Base-by-base conservation (phyloP, 1,284 basidiomycete species). In the Rhizopogon parksii region DNA sequence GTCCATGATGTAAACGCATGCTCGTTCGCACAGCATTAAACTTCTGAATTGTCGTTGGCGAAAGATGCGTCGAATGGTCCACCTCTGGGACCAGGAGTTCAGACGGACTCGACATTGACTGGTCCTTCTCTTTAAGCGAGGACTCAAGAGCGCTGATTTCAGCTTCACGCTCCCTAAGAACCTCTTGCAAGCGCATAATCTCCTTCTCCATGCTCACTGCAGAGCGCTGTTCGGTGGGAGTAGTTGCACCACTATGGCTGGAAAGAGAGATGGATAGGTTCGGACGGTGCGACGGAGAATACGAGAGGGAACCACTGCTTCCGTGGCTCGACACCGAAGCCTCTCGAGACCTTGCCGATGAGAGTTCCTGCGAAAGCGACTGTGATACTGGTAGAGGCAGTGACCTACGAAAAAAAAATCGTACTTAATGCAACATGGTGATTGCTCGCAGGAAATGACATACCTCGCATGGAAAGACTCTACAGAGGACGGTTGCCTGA, bases 281-380 rank as follows among this genome's bases (percentile, higher is more conserved):
- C 17, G 79, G 78, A n/a, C 77, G 74, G 56, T 67, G 45, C 4
- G 77, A 77, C 2, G 77, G 74, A 30, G 80, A 80, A 60, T 80
- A 74, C 32, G 73, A 68, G 49, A 70, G 47, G 11, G 80, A 80
- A 58, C 79, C 80, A 79, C 57, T 64, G 53, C 81, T 83, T 59
- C 79, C 80, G 65, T 83, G 78, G 66, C 83, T 86, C 58, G 84
- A 87, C 57, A 77, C 79, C 57, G 86, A 88, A 62, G 77, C 74
- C 74, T 86, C 87, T 78, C 85, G 87, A 73, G 84, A 91, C 65
- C 84, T 87, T 76, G 77, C 89, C 74, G 83, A 93, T 59, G 87
- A 94, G 58, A 94, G 83, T 81, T 95, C 91, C 90, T 94, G 92
- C 73, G 92, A 94, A 60, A 94, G 83, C 75, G 92, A 91, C 72